These are phyloP conservation scores for Acanthamoeba sp. DNA, from an alignment of 208 protist genomes.

Conservation along the genomic window DNA sequence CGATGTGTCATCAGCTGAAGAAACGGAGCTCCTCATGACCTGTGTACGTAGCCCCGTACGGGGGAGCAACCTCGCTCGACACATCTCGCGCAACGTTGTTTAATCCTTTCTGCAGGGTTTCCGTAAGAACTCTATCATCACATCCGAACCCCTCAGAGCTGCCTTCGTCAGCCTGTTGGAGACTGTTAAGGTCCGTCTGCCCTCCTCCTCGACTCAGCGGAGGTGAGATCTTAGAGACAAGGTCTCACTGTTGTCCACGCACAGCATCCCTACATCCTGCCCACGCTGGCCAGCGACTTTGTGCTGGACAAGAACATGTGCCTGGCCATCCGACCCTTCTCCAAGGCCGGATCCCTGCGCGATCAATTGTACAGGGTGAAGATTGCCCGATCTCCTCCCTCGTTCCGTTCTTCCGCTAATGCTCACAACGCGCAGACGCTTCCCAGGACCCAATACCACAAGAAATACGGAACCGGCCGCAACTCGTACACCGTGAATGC, in stretches of 20 bases:
- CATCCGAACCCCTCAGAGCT: not conserved
- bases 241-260: not conserved
- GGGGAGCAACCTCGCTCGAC: not conserved
- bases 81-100: not conserved
- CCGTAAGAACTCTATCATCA: not conserved
- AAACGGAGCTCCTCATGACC: constrained; percentile 50
- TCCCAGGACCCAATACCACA: not conserved
- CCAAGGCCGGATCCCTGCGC: not conserved
- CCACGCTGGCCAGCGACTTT: not conserved
- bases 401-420: not conserved
- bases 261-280: constrained; percentile 60
- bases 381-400: not conserved
- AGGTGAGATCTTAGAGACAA: too few relatives aligned
- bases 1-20: not conserved
- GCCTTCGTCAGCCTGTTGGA: not conserved
- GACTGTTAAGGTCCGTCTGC: not conserved
- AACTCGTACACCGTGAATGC: not conserved
- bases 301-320: constrained; percentile 32
- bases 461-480: not conserved
- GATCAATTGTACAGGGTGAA: constrained; percentile 30
- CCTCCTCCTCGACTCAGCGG: not conserved
- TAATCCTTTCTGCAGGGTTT: not conserved
- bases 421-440: not conserved
- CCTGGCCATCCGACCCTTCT: not conserved
- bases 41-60: not conserved